These are phyloP conservation scores for Colletotrichum sp. DNA, from an alignment of 2,329 filamentous ascomycete genomes.

Conservation along the genomic window DNA sequence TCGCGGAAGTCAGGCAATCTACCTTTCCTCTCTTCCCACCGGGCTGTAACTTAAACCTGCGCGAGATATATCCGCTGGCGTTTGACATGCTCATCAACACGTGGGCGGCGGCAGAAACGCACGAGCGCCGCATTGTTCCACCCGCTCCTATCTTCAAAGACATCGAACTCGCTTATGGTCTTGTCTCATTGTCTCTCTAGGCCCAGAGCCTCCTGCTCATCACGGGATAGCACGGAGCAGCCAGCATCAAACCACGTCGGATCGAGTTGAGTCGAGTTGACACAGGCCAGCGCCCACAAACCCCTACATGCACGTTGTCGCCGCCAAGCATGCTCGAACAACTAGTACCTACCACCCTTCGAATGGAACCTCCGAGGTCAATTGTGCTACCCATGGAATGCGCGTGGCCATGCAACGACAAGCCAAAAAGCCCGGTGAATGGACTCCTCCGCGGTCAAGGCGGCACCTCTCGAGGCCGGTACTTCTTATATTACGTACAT, in stretches of 20 bases:
- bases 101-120: not conserved
- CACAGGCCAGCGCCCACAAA: not conserved
- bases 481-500: slow-evolving; percentile 16
- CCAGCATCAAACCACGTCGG: not conserved
- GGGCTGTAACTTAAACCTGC: not conserved
- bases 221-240: not conserved
- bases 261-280: not conserved
- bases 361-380: not conserved
- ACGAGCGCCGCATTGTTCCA: not conserved
- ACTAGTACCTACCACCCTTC: not conserved
- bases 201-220: not conserved
- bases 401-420: not conserved
- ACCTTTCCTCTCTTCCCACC: not conserved
- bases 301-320: not conserved
- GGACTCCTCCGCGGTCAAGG: not conserved
- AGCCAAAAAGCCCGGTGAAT: not conserved
- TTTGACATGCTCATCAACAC: not conserved
- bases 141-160: not conserved
- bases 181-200: not conserved
- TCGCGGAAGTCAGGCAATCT: not conserved
- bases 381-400: not conserved
- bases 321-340: not conserved
- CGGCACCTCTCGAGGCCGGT: slow-evolving; percentile 9
- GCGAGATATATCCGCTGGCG: not conserved
- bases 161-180: not conserved